phyloP scores from a whole-genome alignment of 108 stramenopile species.

The Conticribra guillardii region DNA sequence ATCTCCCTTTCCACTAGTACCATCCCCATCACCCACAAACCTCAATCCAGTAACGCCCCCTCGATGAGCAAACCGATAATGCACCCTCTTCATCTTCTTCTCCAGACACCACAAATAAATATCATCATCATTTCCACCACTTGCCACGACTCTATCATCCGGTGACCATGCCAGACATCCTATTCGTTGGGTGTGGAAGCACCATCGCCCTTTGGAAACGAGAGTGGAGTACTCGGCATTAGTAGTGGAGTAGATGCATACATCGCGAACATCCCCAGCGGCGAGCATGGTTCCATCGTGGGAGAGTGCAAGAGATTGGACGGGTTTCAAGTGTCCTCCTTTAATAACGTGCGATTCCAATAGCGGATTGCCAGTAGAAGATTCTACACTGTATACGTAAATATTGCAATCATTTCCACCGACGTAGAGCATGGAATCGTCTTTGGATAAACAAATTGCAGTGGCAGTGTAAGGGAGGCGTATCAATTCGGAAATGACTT shows the following conservation, averaged over 20 bases:
- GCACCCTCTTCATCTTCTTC: slow-evolving; percentile 75
- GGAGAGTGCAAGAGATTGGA: slow-evolving; percentile 86
- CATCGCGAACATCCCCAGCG: slow-evolving; percentile 83
- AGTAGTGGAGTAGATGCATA: slow-evolving; percentile 75
- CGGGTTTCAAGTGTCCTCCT: slow-evolving; percentile 72
- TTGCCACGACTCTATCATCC: slow-evolving; percentile 77
- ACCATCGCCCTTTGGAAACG: slow-evolving; percentile 73
- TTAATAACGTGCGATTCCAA: slow-evolving; percentile 64
- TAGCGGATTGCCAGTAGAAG: slow-evolving; percentile 31
- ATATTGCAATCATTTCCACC: slow-evolving; percentile 93
- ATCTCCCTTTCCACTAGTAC: slow-evolving; percentile 4
- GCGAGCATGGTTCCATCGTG: slow-evolving; percentile 84
- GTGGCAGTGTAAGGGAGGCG: slow-evolving; percentile 68
- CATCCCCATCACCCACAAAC: slow-evolving; percentile 44
- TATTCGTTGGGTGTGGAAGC: slow-evolving; percentile 83
- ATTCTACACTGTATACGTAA: slow-evolving; percentile 71
- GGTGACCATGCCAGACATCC: slow-evolving; percentile 74
- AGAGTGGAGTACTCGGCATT: slow-evolving; percentile 52
- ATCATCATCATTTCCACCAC: slow-evolving; percentile 81
- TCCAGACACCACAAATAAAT: slow-evolving; percentile 79
- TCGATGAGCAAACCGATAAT: slow-evolving; percentile 86
- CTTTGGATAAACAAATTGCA: slow-evolving; percentile 72
- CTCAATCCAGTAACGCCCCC: slow-evolving; percentile 77
- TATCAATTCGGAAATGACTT: slow-evolving; percentile 53
- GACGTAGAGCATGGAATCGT: slow-evolving; percentile 87